phyloP scores from a whole-genome alignment of 2,329 filamentous ascomycete species.

The Sporothrix pseudoabietina region DNA sequence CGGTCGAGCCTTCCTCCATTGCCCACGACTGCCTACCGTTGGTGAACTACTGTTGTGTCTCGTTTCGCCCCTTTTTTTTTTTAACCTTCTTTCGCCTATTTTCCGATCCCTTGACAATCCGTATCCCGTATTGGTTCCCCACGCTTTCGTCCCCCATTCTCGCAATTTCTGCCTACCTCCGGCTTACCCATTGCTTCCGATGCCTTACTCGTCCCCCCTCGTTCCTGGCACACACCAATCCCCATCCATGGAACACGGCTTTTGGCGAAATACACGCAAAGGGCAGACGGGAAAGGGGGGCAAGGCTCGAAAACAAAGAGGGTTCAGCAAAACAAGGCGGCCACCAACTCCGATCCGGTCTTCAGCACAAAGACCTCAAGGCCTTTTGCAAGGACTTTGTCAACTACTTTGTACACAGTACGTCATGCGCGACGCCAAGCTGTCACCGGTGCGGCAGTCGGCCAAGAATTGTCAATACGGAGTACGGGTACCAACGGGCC shows the following conservation, averaged over 20 bases:
- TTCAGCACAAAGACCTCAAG: background rate
- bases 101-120: background rate
- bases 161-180: background rate
- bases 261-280: background rate
- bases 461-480: background rate
- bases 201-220: background rate
- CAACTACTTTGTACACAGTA: too few species aligned
- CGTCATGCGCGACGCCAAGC: background rate
- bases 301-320: background rate
- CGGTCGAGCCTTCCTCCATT: background rate
- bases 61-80: background rate
- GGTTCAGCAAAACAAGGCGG: slow-evolving; percentile 13
- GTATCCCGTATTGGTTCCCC: background rate
- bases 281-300: background rate
- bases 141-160: background rate
- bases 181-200: background rate
- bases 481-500: slow-evolving; percentile 11
- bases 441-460: background rate
- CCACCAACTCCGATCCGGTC: background rate
- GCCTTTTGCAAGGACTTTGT: background rate
- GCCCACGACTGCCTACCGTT: background rate
- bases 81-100: background rate
- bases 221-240: background rate
- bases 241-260: background rate
- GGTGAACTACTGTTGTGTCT: background rate